These are phyloP conservation scores for Phytophthora boehmeriae DNA, from an alignment of 352 stramenopile genomes.

Conservation along the genomic window DNA sequence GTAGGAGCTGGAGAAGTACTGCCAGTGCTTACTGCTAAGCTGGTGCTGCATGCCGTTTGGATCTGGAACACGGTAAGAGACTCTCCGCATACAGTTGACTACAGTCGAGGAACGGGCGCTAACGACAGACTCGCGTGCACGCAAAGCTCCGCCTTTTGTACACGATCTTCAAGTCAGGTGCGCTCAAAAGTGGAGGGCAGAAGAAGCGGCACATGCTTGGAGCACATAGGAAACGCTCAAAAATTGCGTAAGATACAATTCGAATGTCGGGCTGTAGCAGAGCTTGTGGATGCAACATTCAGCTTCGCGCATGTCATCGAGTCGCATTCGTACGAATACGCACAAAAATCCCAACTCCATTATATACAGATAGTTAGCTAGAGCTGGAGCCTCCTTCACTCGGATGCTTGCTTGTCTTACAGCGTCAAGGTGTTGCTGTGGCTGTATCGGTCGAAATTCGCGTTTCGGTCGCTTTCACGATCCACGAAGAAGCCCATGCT, in stretches of 20 bases:
- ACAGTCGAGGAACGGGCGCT: too few species aligned
- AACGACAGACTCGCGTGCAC: background rate
- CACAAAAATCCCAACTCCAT: conserved; percentile 25
- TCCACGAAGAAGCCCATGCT: conserved; percentile 43
- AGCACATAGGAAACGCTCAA: conserved; percentile 20
- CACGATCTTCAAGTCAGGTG: conserved; percentile 39
- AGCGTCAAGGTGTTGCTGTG: conserved; percentile 31
- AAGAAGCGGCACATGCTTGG: conserved; percentile 14
- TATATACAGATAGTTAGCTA: conserved; percentile 33
- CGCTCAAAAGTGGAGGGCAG: conserved; percentile 15
- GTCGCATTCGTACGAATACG: background rate
- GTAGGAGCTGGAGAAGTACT: conserved; percentile 8
- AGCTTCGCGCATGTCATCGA: too few species aligned
- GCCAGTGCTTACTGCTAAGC: conserved; percentile 19
- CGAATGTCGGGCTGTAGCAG: too few species aligned
- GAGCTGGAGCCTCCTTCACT: conserved; percentile 30
- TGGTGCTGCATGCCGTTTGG: conserved; percentile 45
- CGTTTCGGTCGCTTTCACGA: background rate
- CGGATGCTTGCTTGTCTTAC: conserved; percentile 18
- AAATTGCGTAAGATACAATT: conserved; percentile 35
- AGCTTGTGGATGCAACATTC: too few species aligned
- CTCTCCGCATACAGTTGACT: conserved; percentile 2
- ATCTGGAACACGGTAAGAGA: conserved; percentile 45
- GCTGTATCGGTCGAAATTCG: conserved; percentile 10
- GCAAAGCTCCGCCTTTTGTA: conserved; percentile 39